A percentile compares a stretch with the other conserved stretches of the same genome.
Evolutionary conservation across 2,329 filamentous ascomycete species (phyloP).

Genomic region (Stagonosporopsis cucurbitacearum): DNA sequence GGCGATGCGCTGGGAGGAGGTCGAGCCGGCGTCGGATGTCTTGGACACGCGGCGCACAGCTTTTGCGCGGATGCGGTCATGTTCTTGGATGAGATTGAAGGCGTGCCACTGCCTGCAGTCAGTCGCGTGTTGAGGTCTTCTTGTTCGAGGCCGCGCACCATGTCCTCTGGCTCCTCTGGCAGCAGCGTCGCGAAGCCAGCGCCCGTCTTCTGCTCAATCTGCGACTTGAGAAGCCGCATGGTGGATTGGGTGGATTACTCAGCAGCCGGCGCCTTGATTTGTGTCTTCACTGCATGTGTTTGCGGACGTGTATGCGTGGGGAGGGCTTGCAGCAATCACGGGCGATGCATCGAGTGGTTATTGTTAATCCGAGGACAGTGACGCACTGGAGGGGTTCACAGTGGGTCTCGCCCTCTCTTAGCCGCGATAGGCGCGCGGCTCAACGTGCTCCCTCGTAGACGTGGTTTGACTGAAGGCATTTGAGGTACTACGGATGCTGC

Average conservation of each 20-base stretch:
- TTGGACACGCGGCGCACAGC: slow-evolving; percentile 71
- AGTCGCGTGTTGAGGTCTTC: not conserved
- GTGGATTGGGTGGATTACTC: not conserved
- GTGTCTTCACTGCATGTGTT: not conserved
- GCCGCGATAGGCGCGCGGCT: slow-evolving; percentile 10
- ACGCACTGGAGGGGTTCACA: slow-evolving; percentile 24
- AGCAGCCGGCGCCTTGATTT: not conserved
- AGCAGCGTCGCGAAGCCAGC: slow-evolving; percentile 69
- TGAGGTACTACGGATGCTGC: too few relatives aligned
- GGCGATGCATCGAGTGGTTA: not conserved
- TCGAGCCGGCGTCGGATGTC: slow-evolving; percentile 66
- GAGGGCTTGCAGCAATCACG: not conserved
- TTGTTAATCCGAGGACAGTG: slow-evolving; percentile 16
- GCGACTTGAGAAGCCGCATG: slow-evolving; percentile 72
- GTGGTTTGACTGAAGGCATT: too few relatives aligned
- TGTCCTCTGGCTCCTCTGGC: slow-evolving; percentile 77
- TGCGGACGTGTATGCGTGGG: not conserved
- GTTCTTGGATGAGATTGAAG: slow-evolving; percentile 73
- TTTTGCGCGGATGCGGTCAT: slow-evolving; percentile 69
- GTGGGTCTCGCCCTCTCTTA: slow-evolving; percentile 2
- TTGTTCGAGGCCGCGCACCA: slow-evolving; percentile 56
- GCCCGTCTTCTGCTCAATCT: slow-evolving; percentile 68
- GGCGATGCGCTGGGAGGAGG: slow-evolving; percentile 68
- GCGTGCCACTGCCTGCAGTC: slow-evolving; percentile 69
- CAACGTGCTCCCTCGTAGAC: not conserved